Evolutionary conservation across 1,139 yeast genomes (phyloP).

Genomic region (Yamadazyma blattariae): DNA sequence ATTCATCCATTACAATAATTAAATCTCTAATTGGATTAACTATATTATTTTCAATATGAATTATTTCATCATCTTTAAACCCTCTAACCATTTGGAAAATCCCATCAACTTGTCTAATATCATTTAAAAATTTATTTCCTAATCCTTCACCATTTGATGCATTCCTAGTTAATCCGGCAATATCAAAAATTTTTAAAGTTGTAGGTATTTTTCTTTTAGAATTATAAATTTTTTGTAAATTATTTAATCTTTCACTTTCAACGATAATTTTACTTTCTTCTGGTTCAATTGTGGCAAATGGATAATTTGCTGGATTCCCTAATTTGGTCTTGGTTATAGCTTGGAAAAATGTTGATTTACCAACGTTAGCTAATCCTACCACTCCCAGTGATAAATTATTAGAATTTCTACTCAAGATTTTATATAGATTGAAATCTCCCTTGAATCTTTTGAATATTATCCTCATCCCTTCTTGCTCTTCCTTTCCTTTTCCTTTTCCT

Average conservation of each 20-base stretch:
- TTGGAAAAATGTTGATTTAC: constrained; percentile 65
- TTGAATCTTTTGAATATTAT: too few species aligned
- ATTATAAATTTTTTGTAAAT: constrained; percentile 40
- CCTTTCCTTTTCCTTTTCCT: too few species aligned
- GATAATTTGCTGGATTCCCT: constrained; percentile 79
- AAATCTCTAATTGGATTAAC: constrained; percentile 67
- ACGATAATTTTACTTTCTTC: constrained; percentile 63
- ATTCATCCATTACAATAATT: constrained; percentile 67
- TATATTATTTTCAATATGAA: constrained; percentile 58
- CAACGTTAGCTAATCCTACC: constrained; percentile 77
- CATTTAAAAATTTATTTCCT: constrained; percentile 71
- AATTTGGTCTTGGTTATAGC: constrained; percentile 67
- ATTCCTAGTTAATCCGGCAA: constrained; percentile 73
- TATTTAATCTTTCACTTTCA: constrained; percentile 49
- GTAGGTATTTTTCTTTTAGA: constrained; percentile 55
- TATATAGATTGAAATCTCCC: constrained; percentile 10
- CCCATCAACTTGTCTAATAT: constrained; percentile 73
- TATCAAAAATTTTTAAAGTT: constrained; percentile 60
- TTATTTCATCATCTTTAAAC: constrained; percentile 63
- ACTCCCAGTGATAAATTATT: constrained; percentile 55
- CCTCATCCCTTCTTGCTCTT: too few species aligned
- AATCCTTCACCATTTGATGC: constrained; percentile 76
- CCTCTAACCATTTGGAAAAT: constrained; percentile 71
- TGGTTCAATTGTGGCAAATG: constrained; percentile 77
- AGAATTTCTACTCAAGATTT: constrained; percentile 49